phyloP scores from a whole-genome alignment of 805 yeast species.

The Pichia exigua region DNA sequence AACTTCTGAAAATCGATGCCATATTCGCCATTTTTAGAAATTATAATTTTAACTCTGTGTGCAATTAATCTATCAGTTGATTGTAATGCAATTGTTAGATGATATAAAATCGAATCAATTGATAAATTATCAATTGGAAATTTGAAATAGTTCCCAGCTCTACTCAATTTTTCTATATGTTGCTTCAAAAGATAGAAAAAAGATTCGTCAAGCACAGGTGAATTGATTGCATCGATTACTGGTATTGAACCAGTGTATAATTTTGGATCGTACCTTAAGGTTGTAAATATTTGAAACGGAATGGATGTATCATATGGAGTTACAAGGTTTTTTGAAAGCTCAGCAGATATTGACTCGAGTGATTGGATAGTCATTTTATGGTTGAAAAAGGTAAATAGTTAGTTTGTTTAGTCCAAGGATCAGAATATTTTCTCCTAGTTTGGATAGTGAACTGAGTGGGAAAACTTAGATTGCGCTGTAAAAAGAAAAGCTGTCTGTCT shows the following conservation, averaged over 20 bases:
- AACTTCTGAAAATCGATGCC: conserved; percentile 29
- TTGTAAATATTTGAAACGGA: conserved; percentile 51
- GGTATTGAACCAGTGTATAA: conserved; percentile 26
- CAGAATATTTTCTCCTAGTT: too few species aligned
- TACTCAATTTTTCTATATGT: conserved; percentile 54
- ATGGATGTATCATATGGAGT: not conserved
- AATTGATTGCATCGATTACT: conserved; percentile 20
- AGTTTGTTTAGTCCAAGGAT: not conserved
- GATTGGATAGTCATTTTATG: conserved; percentile 23
- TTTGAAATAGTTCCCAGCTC: conserved; percentile 47
- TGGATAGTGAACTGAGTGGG: too few species aligned
- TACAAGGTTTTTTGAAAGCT: conserved; percentile 45
- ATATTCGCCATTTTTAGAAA: conserved; percentile 22
- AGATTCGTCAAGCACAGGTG: conserved; percentile 21
- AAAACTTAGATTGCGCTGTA: too few species aligned
- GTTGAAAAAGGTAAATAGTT: not conserved
- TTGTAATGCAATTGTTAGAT: conserved; percentile 32
- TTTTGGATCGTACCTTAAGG: conserved; percentile 69
- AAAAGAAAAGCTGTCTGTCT: too few species aligned
- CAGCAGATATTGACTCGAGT: conserved; percentile 73
- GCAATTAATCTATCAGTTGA: conserved; percentile 26
- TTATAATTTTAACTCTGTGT: conserved; percentile 41
- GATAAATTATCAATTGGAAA: conserved; percentile 33
- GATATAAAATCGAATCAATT: conserved; percentile 33
- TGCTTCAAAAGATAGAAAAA: conserved; percentile 56